Evolutionary conservation across 495 filamentous ascomycete genomes (phyloP).

Genomic region (Chaetomium tenue): DNA sequence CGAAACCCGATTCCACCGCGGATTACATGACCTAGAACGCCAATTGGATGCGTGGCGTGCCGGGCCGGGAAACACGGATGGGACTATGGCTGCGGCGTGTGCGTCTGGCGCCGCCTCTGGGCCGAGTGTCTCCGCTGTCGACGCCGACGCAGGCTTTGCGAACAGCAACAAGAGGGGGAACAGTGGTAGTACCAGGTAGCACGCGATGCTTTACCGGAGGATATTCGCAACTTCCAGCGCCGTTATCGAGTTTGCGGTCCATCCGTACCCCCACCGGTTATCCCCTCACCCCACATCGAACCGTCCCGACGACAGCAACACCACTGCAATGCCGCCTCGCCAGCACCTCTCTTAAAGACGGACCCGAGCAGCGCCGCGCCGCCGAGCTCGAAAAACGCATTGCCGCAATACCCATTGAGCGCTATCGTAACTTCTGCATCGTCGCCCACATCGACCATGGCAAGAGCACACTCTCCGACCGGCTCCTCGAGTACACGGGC

Average conservation of each 20-base stretch:
- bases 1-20: not conserved
- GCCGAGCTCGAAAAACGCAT: constrained; percentile 76
- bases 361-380: constrained; percentile 22
- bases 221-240: not conserved
- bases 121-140: not conserved
- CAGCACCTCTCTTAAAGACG: constrained; percentile 12
- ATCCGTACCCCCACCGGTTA: no score
- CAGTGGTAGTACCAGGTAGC: not conserved
- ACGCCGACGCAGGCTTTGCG: not conserved
- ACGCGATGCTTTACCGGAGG: not conserved
- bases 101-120: constrained; percentile 23
- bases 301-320: not conserved
- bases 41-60: constrained; percentile 36
- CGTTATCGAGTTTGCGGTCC: not conserved
- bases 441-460: constrained; percentile 99
- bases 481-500: constrained; percentile 89
- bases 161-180: not conserved
- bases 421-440: constrained; percentile 96
- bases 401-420: constrained; percentile 79
- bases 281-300: not conserved
- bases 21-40: constrained; percentile 23
- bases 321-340: not conserved
- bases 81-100: constrained; percentile 33
- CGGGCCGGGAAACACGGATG: constrained; percentile 32
- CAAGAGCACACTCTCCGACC: constrained; percentile 90